Evolutionary conservation across 768 basidiomycete genomes (phyloP).

Genomic region (Leccinum disarticulatum): DNA sequence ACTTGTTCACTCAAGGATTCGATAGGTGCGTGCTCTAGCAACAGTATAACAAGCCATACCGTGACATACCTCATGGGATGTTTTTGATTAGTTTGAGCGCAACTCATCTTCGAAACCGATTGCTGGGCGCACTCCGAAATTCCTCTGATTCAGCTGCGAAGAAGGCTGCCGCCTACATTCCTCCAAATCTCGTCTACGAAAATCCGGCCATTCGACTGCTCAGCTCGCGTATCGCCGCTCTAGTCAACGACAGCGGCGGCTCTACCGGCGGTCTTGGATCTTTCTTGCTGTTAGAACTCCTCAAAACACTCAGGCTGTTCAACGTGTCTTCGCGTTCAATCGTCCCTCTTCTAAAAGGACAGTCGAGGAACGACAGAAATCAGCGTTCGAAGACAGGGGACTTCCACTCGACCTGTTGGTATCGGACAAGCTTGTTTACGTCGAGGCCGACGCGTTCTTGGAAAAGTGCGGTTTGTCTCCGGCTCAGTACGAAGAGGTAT

Average conservation of each 20-base stretch:
- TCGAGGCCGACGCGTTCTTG: slow-evolving; percentile 35
- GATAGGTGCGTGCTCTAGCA: slow-evolving; percentile 30
- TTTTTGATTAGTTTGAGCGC: slow-evolving; percentile 25
- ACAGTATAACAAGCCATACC: not conserved
- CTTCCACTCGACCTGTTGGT: not conserved
- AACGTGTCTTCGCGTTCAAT: too few species aligned
- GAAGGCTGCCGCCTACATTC: slow-evolving; percentile 7
- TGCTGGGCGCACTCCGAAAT: slow-evolving; percentile 29
- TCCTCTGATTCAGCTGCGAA: slow-evolving; percentile 29
- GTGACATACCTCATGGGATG: too few species aligned
- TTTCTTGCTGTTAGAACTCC: too few species aligned
- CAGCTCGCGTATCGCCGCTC: too few species aligned
- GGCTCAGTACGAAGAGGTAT: slow-evolving; percentile 20
- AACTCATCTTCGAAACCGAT: slow-evolving; percentile 28
- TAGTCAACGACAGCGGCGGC: too few species aligned
- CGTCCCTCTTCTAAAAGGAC: slow-evolving; percentile 10
- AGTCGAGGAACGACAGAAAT: slow-evolving; percentile 27
- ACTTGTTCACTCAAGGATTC: slow-evolving; percentile 37
- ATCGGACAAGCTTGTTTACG: slow-evolving; percentile 22
- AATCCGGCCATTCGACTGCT: too few species aligned
- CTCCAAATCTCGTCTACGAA: too few species aligned
- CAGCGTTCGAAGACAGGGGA: slow-evolving; percentile 26
- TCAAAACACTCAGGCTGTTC: too few species aligned
- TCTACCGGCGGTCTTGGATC: too few species aligned
- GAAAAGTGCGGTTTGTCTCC: slow-evolving; percentile 32